A percentile compares a stretch with the other conserved stretches of the same genome.
These are phyloP conservation scores for Fragaria ananassa DNA, from an alignment of 306 rosid genomes.

Conservation along the genomic window DNA sequence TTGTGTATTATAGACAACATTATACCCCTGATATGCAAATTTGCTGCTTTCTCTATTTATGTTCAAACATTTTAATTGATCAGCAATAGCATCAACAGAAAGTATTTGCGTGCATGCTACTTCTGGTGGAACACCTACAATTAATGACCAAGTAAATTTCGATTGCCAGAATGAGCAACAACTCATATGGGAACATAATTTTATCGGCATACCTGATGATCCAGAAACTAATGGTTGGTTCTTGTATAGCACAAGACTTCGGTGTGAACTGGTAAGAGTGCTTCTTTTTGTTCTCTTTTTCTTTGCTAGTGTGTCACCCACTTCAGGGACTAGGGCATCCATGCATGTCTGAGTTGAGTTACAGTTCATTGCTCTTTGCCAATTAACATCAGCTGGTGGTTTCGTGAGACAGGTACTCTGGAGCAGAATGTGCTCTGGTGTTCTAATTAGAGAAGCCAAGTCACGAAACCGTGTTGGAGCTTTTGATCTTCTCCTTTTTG, in stretches of 20 bases:
- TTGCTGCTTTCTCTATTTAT: constrained; percentile 51
- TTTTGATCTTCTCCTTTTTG: constrained; percentile 53
- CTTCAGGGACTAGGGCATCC: constrained; percentile 38
- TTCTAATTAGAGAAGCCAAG: constrained; percentile 35
- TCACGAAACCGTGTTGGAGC: constrained; percentile 32
- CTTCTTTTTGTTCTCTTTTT: constrained; percentile 51
- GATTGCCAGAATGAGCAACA: background rate
- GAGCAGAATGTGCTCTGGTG: constrained; percentile 24
- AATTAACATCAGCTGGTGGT: constrained; percentile 17
- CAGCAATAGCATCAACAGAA: constrained; percentile 41
- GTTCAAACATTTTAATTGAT: constrained; percentile 51
- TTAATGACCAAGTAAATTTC: constrained; percentile 12
- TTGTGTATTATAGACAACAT: constrained; percentile 46
- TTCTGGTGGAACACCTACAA: constrained; percentile 41
- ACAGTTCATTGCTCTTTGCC: constrained; percentile 25
- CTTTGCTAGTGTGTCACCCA: constrained; percentile 37
- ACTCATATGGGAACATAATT: background rate
- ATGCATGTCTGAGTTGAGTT: constrained; percentile 35
- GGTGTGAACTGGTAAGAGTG: constrained; percentile 29
- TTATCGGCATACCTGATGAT: constrained; percentile 48
- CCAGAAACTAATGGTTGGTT: constrained; percentile 27
- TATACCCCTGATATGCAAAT: constrained; percentile 34
- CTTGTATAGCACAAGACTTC: constrained; percentile 33
- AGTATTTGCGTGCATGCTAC: constrained; percentile 23
- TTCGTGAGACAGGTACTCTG: constrained; percentile 24